Base-by-base conservation (phyloP, 2,329 filamentous ascomycete genomes). In the Rosellinia necatrix region DNA sequence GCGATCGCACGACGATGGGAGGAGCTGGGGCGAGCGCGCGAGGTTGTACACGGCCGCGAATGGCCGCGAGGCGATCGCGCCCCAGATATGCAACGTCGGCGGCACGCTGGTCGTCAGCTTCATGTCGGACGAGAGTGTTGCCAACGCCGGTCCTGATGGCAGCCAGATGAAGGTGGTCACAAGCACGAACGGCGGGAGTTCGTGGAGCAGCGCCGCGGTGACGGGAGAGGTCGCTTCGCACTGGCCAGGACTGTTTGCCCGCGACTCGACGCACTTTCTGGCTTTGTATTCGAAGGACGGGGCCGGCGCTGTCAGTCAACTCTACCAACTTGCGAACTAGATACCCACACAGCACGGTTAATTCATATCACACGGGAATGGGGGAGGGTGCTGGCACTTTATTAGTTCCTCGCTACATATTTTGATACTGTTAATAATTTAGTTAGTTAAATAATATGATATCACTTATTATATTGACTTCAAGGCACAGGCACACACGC, bases 61-160 rank as follows among this genome's bases (percentile, higher is more conserved):
- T 5, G 62, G 63, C n/a, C 68, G 67, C 34, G 65, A 70, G 32
- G 74, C 75, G 1, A 73, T 72, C 1, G 76, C 76, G 22, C 77
- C 77, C 37, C 71, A 76, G 58, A 70, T 78, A 6, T 65, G 70
- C 24, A 75, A 74, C 27, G 75, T 78, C 1, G 74, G 76, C 2
- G 73, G 72, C 6, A 74, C 68, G 1, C 62, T 80, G 6, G 73
- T 76, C 1, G 71, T 70, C 0, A 75, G 72, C 53, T 79, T 79
- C 65, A 75, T 76, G 67, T 78, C 76, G 1, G 72, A 79, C 58
- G 76, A 79, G 62, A 74, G 75, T 46, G 58, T 62, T 5, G 62
- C 55, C 4, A 46, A 38, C 5, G 58, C 38, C 6, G 58, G 63
- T 4, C 49, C 60, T 24, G 66, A 68, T 29, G 66, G 67, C n/a